Base-by-base conservation (phyloP, 306 rosid species). In the Casuarina cunninghamiana region DNA sequence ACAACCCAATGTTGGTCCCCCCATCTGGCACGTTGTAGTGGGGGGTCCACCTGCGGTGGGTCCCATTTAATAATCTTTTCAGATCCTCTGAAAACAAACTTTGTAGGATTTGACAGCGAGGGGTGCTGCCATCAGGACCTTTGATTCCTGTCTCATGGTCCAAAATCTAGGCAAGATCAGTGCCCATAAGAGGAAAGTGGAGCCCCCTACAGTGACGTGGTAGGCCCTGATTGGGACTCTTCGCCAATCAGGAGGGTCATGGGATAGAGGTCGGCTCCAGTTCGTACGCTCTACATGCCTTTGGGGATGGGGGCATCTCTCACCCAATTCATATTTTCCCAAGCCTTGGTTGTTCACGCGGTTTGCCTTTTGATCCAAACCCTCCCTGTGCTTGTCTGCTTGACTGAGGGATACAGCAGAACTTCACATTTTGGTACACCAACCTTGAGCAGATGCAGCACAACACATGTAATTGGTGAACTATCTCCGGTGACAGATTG, bases 311-410 rank as follows among this genome's bases (percentile, higher is more conserved):
- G 46, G 38, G 78, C 69, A 68, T 55, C 65, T 71, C 68, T 5
- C 48, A 50, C 41, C 21, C 73, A 41, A 50, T 49, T 80, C 53
- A 39, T n/a, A 58, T 45, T 41, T 77, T 74, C 74, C 81, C 84
- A 1, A 8, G 69, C 78, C 74, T 82, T 58, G 77, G 79, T 83
- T 79, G 78, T 66, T 91, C 91, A 89, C 78, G 85, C 83, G 72
- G 57, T 84, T 80, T 57, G 79, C 81, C 71, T 78, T 37, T 37
- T 32, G 48, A 70, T 75, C 78, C 79, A 69, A 21, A 70, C n/a
- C 55, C 21, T 19, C 3, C 53, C 39, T 44, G 45, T 66, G n/a
- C 15, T 54, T 32, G 66, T 41, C 16, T 43, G 46, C 69, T 63
- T 76, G 21, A 55, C 71, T 68, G 54, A 51, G 71, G 70, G 50